Percentiles rank a stretch among this genome's conserved stretches.
Conservation (phyloP, 495 filamentous ascomycete species). For the Barbatosphaeria neglecta region DNA sequence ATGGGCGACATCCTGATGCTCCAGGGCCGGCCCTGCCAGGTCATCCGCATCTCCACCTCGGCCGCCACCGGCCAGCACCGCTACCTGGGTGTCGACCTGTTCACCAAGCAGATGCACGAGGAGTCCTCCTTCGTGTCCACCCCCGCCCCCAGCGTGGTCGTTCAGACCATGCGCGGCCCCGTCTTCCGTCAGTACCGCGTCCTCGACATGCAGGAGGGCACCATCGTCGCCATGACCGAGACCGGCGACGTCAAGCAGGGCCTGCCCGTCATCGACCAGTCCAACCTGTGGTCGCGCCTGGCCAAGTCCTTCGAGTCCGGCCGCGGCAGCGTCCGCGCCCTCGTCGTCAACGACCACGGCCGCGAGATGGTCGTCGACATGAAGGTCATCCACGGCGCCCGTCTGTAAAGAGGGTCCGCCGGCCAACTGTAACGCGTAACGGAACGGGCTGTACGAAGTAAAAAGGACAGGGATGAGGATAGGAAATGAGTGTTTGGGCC, state of each 20-base stretch:
- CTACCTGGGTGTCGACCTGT: conserved; percentile 98
- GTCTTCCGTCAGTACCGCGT: conserved; percentile 99
- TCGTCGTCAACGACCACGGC: conserved; percentile 91
- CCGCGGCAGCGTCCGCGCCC: conserved; percentile 83
- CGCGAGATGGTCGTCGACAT: conserved; percentile 95
- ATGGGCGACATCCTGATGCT: conserved; percentile 97
- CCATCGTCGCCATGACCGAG: conserved; percentile 43
- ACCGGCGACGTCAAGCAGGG: conserved; percentile 94
- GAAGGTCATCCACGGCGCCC: conserved; percentile 81
- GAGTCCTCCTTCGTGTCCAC: conserved; percentile 97
- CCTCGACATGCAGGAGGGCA: conserved; percentile 86
- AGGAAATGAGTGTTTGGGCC: no score
- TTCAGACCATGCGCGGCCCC: conserved; percentile 98
- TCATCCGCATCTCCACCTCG: conserved; percentile 98
- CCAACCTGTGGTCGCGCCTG: conserved; percentile 69
- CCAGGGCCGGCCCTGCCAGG: conserved; percentile 98
- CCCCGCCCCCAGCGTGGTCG: conserved; percentile 88
- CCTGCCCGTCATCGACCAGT: conserved; percentile 87
- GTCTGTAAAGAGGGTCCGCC: conserved; percentile 43
- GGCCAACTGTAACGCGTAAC: no score
- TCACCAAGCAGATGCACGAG: conserved; percentile 97
- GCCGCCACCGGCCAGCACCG: conserved; percentile 97
- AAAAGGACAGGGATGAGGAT: no score
- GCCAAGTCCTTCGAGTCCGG: conserved; percentile 80
- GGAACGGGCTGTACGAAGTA: no score